Conservation (phyloP, 2,329 filamentous ascomycete species). For the Harringtonia lauricola region DNA sequence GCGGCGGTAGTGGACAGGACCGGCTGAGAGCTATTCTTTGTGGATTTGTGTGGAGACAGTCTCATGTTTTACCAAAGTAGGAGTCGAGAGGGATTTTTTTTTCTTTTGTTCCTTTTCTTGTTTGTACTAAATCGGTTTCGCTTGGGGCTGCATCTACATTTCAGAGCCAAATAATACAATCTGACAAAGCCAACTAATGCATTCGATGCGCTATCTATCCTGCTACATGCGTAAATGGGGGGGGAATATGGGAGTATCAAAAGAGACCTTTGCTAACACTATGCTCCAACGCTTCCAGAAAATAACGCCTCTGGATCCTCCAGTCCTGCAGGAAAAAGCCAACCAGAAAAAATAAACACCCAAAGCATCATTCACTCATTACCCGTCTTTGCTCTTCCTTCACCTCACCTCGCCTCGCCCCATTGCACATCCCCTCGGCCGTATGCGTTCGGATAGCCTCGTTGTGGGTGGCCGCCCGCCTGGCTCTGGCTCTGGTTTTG, state of each 20-base stretch:
- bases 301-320: too few relatives aligned
- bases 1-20: constrained; percentile 27
- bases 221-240: too few relatives aligned
- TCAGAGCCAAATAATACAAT: too few relatives aligned
- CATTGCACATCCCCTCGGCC: background rate
- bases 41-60: background rate
- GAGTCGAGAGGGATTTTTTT: background rate
- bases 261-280: too few relatives aligned
- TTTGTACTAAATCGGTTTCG: background rate
- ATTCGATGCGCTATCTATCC: too few relatives aligned
- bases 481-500: background rate
- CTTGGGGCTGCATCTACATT: background rate
- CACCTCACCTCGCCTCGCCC: background rate
- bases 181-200: too few relatives aligned
- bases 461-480: background rate
- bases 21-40: background rate
- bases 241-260: too few relatives aligned
- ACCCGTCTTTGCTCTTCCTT: background rate
- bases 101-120: background rate
- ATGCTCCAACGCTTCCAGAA: too few relatives aligned
- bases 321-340: too few relatives aligned
- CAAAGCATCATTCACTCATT: background rate
- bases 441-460: background rate
- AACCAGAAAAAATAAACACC: background rate
- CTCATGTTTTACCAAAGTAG: background rate